Evolutionary conservation across 1,284 basidiomycete species (phyloP).

Genomic region (Rhodotorula sp.): DNA sequence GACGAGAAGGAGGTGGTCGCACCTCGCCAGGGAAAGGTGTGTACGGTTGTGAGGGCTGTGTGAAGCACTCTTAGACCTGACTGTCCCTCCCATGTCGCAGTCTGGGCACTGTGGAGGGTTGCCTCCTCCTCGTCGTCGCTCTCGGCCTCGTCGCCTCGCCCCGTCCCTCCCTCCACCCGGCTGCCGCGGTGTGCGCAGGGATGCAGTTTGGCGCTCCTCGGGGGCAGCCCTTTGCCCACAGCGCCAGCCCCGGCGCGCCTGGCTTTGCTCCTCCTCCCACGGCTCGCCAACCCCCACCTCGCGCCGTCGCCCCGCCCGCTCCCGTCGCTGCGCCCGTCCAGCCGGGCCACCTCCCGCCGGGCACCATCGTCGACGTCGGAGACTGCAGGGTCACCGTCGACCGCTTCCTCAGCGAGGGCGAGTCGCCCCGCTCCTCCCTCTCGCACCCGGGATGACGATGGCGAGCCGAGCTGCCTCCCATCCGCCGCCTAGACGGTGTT

Average conservation of each 20-base stretch:
- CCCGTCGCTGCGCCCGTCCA: not conserved
- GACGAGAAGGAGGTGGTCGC: too few species aligned
- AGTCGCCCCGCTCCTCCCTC: constrained; percentile 12
- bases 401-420: constrained; percentile 90
- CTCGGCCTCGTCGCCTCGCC: too few species aligned
- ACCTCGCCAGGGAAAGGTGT: too few species aligned
- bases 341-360: constrained; percentile 57
- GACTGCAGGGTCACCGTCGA: constrained; percentile 83
- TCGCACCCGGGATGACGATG: constrained; percentile 16
- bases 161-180: too few species aligned
- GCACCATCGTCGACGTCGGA: constrained; percentile 87
- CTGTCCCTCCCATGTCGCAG: too few species aligned
- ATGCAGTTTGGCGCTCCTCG: too few species aligned
- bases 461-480: too few species aligned
- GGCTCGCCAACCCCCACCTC: not conserved
- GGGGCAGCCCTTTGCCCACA: not conserved
- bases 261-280: not conserved
- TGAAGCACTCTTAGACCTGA: too few species aligned
- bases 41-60: too few species aligned
- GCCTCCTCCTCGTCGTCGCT: too few species aligned
- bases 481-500: not conserved
- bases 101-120: too few species aligned
- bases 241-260: not conserved
- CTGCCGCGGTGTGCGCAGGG: too few species aligned
- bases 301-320: not conserved